phyloP scores from a whole-genome alignment of 805 yeast genomes.

The Zygoascus tannicola region DNA sequence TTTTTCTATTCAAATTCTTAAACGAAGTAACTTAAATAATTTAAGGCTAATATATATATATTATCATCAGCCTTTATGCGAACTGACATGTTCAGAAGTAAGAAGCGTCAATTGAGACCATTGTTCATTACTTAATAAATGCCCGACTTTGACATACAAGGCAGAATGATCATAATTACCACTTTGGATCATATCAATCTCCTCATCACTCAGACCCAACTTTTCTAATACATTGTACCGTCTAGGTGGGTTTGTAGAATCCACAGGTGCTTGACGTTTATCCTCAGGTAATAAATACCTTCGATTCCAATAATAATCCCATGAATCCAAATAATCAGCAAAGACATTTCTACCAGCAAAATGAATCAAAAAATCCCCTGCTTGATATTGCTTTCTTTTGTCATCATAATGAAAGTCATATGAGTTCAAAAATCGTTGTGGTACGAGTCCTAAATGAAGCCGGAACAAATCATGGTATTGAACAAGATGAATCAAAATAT shows the following conservation, averaged over 20 bases:
- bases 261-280: neutral
- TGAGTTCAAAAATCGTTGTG: conserved; percentile 26
- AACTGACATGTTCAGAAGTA: neutral
- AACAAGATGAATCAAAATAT: conserved; percentile 17
- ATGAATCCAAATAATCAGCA: neutral
- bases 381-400: conserved; percentile 1
- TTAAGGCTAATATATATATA: no score
- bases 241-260: conserved; percentile 6
- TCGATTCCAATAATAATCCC: conserved; percentile 3
- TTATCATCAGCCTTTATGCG: neutral
- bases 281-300: conserved; percentile 1
- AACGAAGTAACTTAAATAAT: neutral
- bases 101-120: neutral
- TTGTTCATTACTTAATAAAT: neutral
- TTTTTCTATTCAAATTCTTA: no score
- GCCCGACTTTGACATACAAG: neutral
- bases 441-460: conserved; percentile 23
- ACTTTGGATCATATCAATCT: neutral
- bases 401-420: conserved; percentile 11
- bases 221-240: neutral
- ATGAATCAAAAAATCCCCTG: conserved; percentile 26
- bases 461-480: conserved; percentile 15
- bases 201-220: neutral
- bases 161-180: neutral
- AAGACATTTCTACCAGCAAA: conserved; percentile 10